These are phyloP conservation scores for Metarhizium album DNA, from an alignment of 2,329 filamentous ascomycete species.

Conservation along the genomic window DNA sequence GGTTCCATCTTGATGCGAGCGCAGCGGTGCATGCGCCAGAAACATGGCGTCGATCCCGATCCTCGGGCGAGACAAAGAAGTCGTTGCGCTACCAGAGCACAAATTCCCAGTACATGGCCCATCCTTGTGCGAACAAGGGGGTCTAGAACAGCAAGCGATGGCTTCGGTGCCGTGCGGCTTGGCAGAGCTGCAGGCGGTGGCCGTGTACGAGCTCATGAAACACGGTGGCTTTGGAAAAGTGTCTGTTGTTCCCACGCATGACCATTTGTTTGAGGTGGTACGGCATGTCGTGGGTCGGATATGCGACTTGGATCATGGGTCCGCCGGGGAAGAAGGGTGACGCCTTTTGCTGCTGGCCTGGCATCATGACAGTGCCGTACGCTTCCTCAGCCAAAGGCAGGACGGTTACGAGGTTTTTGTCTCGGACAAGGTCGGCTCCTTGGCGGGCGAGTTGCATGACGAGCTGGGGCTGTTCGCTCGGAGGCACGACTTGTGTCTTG, in stretches of 20 bases:
- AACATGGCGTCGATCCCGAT: constrained; percentile 44
- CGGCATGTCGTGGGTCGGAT: constrained; percentile 40
- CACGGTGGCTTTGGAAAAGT: constrained; percentile 46
- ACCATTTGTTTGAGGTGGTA: constrained; percentile 48
- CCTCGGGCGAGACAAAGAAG: constrained; percentile 38
- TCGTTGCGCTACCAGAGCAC: constrained; percentile 42
- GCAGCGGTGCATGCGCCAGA: constrained; percentile 54
- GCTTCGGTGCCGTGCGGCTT: constrained; percentile 33
- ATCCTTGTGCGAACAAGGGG: constrained; percentile 50
- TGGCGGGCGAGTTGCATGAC: constrained; percentile 40
- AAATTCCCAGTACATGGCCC: constrained; percentile 53
- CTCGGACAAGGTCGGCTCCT: constrained; percentile 40
- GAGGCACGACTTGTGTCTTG: constrained; percentile 42
- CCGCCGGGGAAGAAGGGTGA: constrained; percentile 52
- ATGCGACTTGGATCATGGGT: constrained; percentile 41
- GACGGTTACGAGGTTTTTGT: constrained; percentile 44
- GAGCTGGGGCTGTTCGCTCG: constrained; percentile 41
- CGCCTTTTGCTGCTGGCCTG: constrained; percentile 38
- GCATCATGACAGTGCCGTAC: constrained; percentile 47
- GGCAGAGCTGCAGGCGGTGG: constrained; percentile 42
- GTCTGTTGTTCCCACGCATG: constrained; percentile 47
- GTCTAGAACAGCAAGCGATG: constrained; percentile 44
- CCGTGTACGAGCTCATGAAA: constrained; percentile 53
- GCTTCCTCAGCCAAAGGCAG: constrained; percentile 41
- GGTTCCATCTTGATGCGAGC: constrained; percentile 44